Base-by-base conservation (phyloP, 257 asterid genomes). In the Solanum dulcamara region DNA sequence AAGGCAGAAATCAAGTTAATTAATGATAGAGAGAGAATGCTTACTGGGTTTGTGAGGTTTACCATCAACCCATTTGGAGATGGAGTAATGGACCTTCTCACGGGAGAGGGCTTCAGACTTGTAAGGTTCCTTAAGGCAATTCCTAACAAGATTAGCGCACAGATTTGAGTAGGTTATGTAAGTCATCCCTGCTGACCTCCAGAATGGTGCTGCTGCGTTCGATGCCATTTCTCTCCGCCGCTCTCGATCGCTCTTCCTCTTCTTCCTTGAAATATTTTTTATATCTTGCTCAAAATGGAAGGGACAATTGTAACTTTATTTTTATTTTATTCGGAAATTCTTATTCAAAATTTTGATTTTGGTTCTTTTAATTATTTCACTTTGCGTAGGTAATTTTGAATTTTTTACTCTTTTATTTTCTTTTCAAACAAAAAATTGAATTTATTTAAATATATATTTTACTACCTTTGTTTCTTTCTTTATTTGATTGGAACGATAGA, bases 91-190 rank as follows among this genome's bases (percentile, higher is more conserved):
- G 60, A 84, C 86, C 74, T 72, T 84, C 46, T 84, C 86, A 50
- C 83, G 86, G 42, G n/a, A 2, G 13, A 72, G 44, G 30, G 83
- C 75, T 50, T 84, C 86, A 7, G 83, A 57, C 32, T 72, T 84
- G 86, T 84, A 68, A 33, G 86, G 86, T 10, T 84, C 72, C 48
- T 72, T 84, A 1, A 84, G 86, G 42, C 86, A 84, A 37, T 84
- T 96, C 88, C 98, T 92, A 70, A 96, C 96, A 89, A 96, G 51
- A 81, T 88, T 94, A 17, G 98, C 98, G 81, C 98, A 95, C 35
- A 95, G 91, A 50, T 93, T 95, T 0, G 98, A 90, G 85, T 95
- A 95, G 18, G 97, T 94, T 84, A 94, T 91, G 93, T 96, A 96
- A 1, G 98, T 95, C 98, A 95, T 95, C 18, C 97, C 98, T 3